These are phyloP conservation scores for Citrus maxima DNA, from an alignment of 345 rosid genomes.

Conservation along the genomic window DNA sequence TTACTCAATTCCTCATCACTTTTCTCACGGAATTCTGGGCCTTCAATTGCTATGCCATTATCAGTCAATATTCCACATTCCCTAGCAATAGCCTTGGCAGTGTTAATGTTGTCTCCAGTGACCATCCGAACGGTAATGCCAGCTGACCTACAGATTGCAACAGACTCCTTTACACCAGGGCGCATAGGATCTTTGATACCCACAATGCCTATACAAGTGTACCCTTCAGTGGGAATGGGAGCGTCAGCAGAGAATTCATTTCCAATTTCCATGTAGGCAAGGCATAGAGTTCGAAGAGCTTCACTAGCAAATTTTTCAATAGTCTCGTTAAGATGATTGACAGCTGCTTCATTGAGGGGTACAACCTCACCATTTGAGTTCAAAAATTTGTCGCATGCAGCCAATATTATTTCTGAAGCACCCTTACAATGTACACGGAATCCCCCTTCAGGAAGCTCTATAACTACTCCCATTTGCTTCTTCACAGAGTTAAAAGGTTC, in stretches of 20 bases:
- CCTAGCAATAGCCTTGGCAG: constrained; percentile 89
- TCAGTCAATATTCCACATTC: constrained; percentile 83
- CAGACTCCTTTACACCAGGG: constrained; percentile 82
- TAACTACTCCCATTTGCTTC: constrained; percentile 81
- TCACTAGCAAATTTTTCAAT: constrained; percentile 83
- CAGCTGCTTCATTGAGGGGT: constrained; percentile 58
- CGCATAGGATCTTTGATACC: constrained; percentile 90
- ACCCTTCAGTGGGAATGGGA: constrained; percentile 54
- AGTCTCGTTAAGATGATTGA: constrained; percentile 38
- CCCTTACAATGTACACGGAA: constrained; percentile 74
- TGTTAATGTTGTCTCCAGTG: constrained; percentile 83
- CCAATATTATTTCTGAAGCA: constrained; percentile 82
- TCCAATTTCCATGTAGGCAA: constrained; percentile 69
- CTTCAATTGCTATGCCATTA: constrained; percentile 59
- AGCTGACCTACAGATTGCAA: constrained; percentile 76
- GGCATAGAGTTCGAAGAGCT: constrained; percentile 94
- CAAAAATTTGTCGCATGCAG: constrained; percentile 70
- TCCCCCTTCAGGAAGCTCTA: constrained; percentile 69
- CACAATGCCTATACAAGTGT: constrained; percentile 71
- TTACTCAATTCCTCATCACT: constrained; percentile 48
- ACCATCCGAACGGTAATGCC: constrained; percentile 87
- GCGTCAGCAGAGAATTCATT: constrained; percentile 46
- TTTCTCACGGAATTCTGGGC: constrained; percentile 54
- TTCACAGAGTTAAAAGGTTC: constrained; percentile 91
- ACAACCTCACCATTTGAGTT: constrained; percentile 64